These are phyloP conservation scores for Monosporascus ibericus DNA, from an alignment of 2,329 filamentous ascomycete genomes.

Conservation along the genomic window DNA sequence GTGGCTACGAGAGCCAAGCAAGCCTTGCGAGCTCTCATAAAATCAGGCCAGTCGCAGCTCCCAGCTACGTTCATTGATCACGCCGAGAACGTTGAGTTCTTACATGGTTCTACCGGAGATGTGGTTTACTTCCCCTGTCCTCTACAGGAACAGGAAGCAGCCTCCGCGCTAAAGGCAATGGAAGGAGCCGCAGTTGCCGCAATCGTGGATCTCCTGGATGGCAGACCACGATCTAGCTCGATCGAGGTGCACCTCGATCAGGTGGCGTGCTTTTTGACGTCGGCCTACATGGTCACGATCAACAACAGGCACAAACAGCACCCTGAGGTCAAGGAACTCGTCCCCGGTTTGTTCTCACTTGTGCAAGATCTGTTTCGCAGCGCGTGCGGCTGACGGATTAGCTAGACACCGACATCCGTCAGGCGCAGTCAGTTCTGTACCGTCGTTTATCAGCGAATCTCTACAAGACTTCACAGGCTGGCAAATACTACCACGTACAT, in stretches of 20 bases:
- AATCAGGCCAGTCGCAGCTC: slow-evolving; percentile 23
- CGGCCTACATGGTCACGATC: slow-evolving; percentile 50
- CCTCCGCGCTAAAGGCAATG: slow-evolving; percentile 48
- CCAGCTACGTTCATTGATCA: slow-evolving; percentile 24
- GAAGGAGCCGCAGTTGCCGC: slow-evolving; percentile 55
- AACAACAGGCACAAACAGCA: slow-evolving; percentile 44
- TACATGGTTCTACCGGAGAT: slow-evolving; percentile 21
- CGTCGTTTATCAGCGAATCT: slow-evolving; percentile 67
- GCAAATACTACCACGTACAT: slow-evolving; percentile 70
- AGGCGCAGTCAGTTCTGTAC: slow-evolving; percentile 66
- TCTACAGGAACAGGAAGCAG: slow-evolving; percentile 34
- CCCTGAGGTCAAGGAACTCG: slow-evolving; percentile 38
- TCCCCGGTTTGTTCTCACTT: slow-evolving; percentile 19
- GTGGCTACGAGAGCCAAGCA: background rate
- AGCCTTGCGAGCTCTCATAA: background rate
- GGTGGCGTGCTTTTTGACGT: slow-evolving; percentile 50
- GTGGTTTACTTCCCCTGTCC: slow-evolving; percentile 32
- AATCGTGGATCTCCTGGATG: slow-evolving; percentile 47
- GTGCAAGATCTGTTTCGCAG: slow-evolving; percentile 28
- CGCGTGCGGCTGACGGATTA: slow-evolving; percentile 1
- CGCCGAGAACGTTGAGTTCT: slow-evolving; percentile 24
- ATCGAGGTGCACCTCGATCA: slow-evolving; percentile 44
- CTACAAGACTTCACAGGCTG: slow-evolving; percentile 59
- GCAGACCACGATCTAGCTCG: slow-evolving; percentile 32
- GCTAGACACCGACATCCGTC: slow-evolving; percentile 63